phyloP scores from a whole-genome alignment of 2,329 filamentous ascomycete species.

The Microdochium trichocladiopsis region DNA sequence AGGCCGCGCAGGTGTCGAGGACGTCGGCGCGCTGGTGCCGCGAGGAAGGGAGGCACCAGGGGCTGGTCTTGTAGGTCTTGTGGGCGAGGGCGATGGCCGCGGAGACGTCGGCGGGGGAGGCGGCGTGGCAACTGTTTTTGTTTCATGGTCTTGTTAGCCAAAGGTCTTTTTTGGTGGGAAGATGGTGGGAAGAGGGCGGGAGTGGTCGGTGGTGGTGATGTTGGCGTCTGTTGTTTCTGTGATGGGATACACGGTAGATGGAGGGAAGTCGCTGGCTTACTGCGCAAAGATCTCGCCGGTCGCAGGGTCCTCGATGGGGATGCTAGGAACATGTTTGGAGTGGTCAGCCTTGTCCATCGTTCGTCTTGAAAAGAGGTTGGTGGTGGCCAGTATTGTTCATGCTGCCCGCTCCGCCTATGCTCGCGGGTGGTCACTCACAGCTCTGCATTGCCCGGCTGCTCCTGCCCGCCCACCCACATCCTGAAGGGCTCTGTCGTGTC shows the following conservation, averaged over 20 bases:
- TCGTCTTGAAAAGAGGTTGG: too few species aligned
- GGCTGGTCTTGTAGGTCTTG: slow-evolving; percentile 37
- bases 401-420: slow-evolving; percentile 2
- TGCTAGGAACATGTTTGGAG: slow-evolving; percentile 27
- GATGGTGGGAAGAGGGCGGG: slow-evolving; percentile 1
- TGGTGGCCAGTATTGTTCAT: too few species aligned
- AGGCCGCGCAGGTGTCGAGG: slow-evolving; percentile 49
- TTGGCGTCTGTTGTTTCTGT: neutral
- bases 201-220: neutral
- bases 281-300: slow-evolving; percentile 43
- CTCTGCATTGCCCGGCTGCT: slow-evolving; percentile 31
- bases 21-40: slow-evolving; percentile 53
- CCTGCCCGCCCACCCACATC: slow-evolving; percentile 33
- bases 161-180: slow-evolving; percentile 12
- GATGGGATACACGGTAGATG: neutral
- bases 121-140: slow-evolving; percentile 42
- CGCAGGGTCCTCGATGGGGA: slow-evolving; percentile 45
- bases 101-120: slow-evolving; percentile 36
- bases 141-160: too few species aligned
- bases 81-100: slow-evolving; percentile 33
- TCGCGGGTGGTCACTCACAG: slow-evolving; percentile 28
- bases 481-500: slow-evolving; percentile 5
- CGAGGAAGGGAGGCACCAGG: slow-evolving; percentile 44
- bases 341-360: too few species aligned
- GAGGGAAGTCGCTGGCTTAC: slow-evolving; percentile 21